Conservation (phyloP, 148 eudicot genomes). For the Chenopodium quinoa region DNA sequence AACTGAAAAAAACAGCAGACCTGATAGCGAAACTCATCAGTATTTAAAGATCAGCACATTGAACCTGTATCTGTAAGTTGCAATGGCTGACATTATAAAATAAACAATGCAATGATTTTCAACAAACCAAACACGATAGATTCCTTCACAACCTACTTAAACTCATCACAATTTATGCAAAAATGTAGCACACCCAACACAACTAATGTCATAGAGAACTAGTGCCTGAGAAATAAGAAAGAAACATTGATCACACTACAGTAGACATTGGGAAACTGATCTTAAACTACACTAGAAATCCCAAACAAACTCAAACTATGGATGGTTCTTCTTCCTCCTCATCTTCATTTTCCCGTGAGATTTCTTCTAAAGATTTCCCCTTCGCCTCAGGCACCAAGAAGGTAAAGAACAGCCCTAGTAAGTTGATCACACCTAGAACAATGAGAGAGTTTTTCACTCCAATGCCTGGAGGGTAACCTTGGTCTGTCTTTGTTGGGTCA, state of each 20-base stretch:
- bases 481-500: conserved; percentile 42
- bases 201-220: not conserved
- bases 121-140: not conserved
- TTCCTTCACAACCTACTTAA: not conserved
- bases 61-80: not conserved
- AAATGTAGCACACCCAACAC: conserved; percentile 4
- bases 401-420: conserved; percentile 43
- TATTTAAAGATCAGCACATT: not conserved
- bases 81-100: not conserved
- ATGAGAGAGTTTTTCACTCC: conserved; percentile 52
- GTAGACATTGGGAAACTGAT: not conserved
- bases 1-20: not conserved
- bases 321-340: conserved; percentile 13
- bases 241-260: not conserved
- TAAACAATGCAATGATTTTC: not conserved
- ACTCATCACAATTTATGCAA: conserved; percentile 4
- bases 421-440: conserved; percentile 39
- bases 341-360: conserved; percentile 47
- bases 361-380: conserved; percentile 62
- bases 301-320: not conserved
- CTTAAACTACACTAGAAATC: not conserved
- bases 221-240: not conserved
- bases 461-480: conserved; percentile 49
- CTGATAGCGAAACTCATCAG: not conserved
- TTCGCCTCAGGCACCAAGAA: conserved; percentile 63